Conservation (phyloP, 2,329 filamentous ascomycete genomes). For the Diplocarpon rosae region DNA sequence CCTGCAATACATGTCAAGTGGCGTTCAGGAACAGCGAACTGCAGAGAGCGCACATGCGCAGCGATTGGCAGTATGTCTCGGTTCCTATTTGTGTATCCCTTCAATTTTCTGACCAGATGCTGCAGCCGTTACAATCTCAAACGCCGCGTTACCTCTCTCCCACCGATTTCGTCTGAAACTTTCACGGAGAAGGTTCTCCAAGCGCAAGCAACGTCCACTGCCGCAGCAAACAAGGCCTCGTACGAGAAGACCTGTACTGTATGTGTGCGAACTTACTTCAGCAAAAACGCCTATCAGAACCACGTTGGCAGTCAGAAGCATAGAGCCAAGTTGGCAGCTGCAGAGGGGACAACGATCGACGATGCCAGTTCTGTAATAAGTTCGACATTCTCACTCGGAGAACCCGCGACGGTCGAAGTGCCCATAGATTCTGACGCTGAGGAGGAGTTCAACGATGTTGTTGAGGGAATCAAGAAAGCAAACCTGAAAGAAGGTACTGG, state of each 20-base stretch:
- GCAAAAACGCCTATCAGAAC: slow-evolving; percentile 90
- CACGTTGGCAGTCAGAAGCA: slow-evolving; percentile 89
- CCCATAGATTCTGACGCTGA: slow-evolving; percentile 57
- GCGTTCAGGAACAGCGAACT: slow-evolving; percentile 90
- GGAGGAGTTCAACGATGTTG: slow-evolving; percentile 65
- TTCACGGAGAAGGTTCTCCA: slow-evolving; percentile 95
- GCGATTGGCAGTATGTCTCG: slow-evolving; percentile 84
- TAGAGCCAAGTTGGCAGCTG: slow-evolving; percentile 51
- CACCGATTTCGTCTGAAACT: slow-evolving; percentile 80
- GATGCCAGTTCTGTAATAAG: slow-evolving; percentile 76
- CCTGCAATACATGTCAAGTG: slow-evolving; percentile 96
- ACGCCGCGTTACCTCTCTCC: slow-evolving; percentile 79
- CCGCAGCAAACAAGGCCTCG: slow-evolving; percentile 76
- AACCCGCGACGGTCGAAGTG: slow-evolving; percentile 41
- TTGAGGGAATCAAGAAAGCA: slow-evolving; percentile 65
- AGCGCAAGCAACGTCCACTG: slow-evolving; percentile 73
- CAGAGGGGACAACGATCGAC: slow-evolving; percentile 37
- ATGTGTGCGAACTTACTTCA: slow-evolving; percentile 90
- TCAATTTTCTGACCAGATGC: slow-evolving; percentile 13
- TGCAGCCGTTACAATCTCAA: slow-evolving; percentile 87
- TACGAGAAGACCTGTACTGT: slow-evolving; percentile 75
- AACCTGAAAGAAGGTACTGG: slow-evolving; percentile 30
- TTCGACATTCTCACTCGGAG: slow-evolving; percentile 83
- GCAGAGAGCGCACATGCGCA: slow-evolving; percentile 93
- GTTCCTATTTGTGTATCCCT: slow-evolving; percentile 2